A percentile compares a stretch with the other conserved stretches of the same genome.
These are phyloP conservation scores for Alternaria tenuissima DNA, from an alignment of 2,329 filamentous ascomycete genomes.

Conservation along the genomic window DNA sequence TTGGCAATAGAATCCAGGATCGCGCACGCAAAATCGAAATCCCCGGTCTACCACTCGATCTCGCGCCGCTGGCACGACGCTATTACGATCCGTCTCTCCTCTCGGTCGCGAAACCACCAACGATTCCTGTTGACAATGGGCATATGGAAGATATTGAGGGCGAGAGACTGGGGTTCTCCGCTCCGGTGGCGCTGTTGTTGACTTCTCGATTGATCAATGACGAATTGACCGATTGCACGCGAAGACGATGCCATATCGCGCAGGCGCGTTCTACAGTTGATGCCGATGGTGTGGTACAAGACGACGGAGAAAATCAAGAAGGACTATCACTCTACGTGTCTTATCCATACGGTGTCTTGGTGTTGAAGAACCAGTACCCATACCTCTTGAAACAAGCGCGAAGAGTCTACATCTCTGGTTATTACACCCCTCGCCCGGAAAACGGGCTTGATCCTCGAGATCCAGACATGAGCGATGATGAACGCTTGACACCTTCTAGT, in stretches of 20 bases:
- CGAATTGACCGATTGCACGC: conserved; percentile 48
- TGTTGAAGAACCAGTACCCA: conserved; percentile 51
- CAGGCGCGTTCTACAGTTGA: conserved; percentile 16
- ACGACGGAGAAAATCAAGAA: conserved; percentile 21
- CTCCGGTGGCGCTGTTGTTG: conserved; percentile 37
- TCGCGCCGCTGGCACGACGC: conserved; percentile 45
- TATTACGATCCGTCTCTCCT: conserved; percentile 47
- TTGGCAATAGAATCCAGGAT: conserved; percentile 40
- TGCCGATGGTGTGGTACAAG: conserved; percentile 4
- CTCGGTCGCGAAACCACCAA: conserved; percentile 36
- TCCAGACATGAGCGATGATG: conserved; percentile 18
- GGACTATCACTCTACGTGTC: conserved; percentile 53
- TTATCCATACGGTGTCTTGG: conserved; percentile 53
- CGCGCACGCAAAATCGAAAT: conserved; percentile 34
- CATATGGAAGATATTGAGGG: conserved; percentile 9
- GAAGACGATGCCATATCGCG: conserved; percentile 23
- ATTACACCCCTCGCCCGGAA: conserved; percentile 35
- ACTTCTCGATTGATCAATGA: conserved; percentile 46
- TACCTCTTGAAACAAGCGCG: conserved; percentile 52
- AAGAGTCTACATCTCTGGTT: conserved; percentile 53
- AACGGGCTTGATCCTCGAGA: not conserved
- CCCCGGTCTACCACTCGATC: conserved; percentile 49
- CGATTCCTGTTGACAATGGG: conserved; percentile 25
- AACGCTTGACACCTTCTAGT: conserved; percentile 23
- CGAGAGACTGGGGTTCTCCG: conserved; percentile 28